These are phyloP conservation scores for Triticum dicoccoides DNA, from an alignment of 176 grass and related monocot genomes.

Conservation along the genomic window DNA sequence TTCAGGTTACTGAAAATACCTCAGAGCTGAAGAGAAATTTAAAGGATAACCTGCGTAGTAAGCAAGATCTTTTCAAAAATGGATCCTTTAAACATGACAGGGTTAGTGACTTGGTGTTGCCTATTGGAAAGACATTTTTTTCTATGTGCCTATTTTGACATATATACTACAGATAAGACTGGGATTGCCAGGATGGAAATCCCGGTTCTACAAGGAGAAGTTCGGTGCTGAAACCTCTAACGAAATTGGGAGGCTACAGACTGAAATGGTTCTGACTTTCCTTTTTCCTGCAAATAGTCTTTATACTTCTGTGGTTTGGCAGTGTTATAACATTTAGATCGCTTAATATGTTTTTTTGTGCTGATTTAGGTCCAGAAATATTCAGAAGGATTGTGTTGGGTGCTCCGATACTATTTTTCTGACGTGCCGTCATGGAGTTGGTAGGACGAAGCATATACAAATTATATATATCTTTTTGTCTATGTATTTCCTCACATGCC, in stretches of 20 bases:
- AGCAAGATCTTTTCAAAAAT: constrained; percentile 40
- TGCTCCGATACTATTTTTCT: constrained; percentile 58
- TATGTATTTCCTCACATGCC: neutral
- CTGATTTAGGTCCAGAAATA: constrained; percentile 61
- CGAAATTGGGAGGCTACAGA: constrained; percentile 36
- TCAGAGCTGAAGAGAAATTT: constrained; percentile 27
- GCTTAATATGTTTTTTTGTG: neutral
- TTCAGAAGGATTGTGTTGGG: constrained; percentile 64
- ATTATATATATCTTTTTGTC: neutral
- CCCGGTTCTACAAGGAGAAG: constrained; percentile 57
- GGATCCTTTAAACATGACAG: constrained; percentile 23
- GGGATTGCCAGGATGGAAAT: constrained; percentile 47
- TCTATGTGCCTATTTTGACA: neutral
- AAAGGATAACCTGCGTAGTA: constrained; percentile 39
- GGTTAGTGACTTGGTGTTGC: constrained; percentile 14
- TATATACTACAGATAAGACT: constrained; percentile 42
- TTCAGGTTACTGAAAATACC: constrained; percentile 44
- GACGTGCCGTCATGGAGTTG: constrained; percentile 62
- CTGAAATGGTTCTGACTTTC: constrained; percentile 37
- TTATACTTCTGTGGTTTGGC: neutral
- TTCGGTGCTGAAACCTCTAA: constrained; percentile 29
- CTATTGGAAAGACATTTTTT: neutral
- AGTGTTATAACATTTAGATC: neutral
- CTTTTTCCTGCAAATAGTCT: constrained; percentile 24
- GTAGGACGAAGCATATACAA: constrained; percentile 25